Evolutionary conservation across 2,329 filamentous ascomycete species (phyloP).

Genomic region (Fonsecaea multimorphosa): DNA sequence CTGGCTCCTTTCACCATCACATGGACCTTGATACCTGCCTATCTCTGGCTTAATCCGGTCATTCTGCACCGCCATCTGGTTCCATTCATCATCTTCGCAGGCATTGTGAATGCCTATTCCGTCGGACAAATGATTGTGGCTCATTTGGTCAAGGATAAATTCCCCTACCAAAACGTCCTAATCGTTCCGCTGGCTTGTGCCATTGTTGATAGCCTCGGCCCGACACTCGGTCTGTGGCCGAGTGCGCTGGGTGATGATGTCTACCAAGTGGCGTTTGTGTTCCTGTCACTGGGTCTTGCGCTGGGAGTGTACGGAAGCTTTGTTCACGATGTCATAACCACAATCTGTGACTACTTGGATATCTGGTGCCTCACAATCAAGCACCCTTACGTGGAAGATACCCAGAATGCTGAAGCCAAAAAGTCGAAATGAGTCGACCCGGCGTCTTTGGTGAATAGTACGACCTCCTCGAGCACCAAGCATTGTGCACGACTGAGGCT

Average conservation of each 20-base stretch:
- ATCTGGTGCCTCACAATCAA: constrained; percentile 99
- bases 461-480: background rate
- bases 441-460: background rate
- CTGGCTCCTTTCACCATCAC: constrained; percentile 79
- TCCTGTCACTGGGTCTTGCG: constrained; percentile 81
- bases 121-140: constrained; percentile 96
- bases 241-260: constrained; percentile 74
- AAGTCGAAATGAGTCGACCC: constrained; percentile 30
- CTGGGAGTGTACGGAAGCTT: constrained; percentile 97
- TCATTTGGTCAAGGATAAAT: constrained; percentile 83
- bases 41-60: constrained; percentile 81
- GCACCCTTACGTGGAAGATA: constrained; percentile 64
- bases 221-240: constrained; percentile 73
- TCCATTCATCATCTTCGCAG: constrained; percentile 86
- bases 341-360: constrained; percentile 96
- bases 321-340: constrained; percentile 92
- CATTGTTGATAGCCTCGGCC: constrained; percentile 80
- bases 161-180: constrained; percentile 90
- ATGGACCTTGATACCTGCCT: constrained; percentile 77
- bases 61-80: constrained; percentile 84
- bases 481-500: background rate
- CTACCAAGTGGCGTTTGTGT: constrained; percentile 93
- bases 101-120: constrained; percentile 90
- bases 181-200: constrained; percentile 77
- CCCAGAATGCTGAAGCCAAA: constrained; percentile 34